Evolutionary conservation across 148 eudicot genomes (phyloP), one percentile per base, ranked within the genome.

Genomic region (Fallopia convolvulus): DNA sequence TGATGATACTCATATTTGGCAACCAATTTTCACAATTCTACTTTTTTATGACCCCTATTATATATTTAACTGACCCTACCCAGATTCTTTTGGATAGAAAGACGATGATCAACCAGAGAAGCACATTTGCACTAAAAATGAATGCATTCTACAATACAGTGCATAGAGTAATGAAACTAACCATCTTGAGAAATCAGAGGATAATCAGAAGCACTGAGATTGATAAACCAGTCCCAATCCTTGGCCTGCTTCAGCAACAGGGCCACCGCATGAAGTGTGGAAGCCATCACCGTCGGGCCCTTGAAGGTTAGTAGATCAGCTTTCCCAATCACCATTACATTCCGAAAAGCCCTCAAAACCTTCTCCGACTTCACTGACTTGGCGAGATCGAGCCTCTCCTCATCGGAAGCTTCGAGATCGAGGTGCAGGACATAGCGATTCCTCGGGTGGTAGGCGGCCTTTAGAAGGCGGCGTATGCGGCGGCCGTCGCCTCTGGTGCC

Each of bases 171-270:
- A 39, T 36, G 44, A 39, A 39, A 39, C 72, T 11, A 40, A 94
- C 98, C 99, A 78, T 95, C 99, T 72, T 95, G 99, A 0, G 86
- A 81, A 80, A 93, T 39, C 2, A 95, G 88, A 23, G 99, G 99
- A 84, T 95, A 95, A 90, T 95, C 99, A 46, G 85, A 78, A n/a
- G 94, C 89, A 36, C 89, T 83, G 17, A 95, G 92, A 82, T 95
- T 95, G 41, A 95, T 77, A 84, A 95, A 95, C 99, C 99, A 95
- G 61, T 93, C 97, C 99, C 99, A 95, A 48, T 79, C 81, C 72
- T 46, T 50, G 8, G 83, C 83, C 81, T 66, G 82, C 87, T 84
- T 87, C 76, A 88, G 75, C 85, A 95, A 36, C 78, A 95, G 58
- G 4, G 99, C 98, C 41, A 86, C 79, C 8, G 84, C 94, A 56